These are phyloP conservation scores for Pyracantha coccinea DNA, from an alignment of 331 rosid genomes.

Conservation along the genomic window DNA sequence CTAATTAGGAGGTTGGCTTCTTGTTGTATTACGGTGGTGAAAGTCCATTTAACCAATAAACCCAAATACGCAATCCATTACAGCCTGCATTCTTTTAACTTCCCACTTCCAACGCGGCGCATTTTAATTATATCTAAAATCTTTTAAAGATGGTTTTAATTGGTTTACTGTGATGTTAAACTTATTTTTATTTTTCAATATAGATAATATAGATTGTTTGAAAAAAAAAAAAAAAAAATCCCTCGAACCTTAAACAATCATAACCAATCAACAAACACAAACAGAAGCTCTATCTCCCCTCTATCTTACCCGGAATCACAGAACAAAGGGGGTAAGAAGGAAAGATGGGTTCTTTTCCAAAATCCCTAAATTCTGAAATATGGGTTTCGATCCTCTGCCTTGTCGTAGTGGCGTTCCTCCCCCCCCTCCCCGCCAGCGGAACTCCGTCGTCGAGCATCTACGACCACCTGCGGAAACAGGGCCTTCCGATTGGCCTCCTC, in stretches of 20 bases:
- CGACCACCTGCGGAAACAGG: slow-evolving; percentile 52
- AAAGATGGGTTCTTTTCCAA: not conserved
- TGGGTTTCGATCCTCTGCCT: not conserved
- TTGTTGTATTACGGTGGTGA: too few relatives aligned
- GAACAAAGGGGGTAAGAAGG: not conserved
- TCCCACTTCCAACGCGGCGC: too few relatives aligned
- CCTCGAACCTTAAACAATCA: not conserved
- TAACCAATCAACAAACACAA: not conserved
- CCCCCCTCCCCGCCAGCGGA: not conserved
- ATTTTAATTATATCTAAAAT: too few relatives aligned
- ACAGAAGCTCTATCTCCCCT: not conserved
- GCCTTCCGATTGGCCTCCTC: slow-evolving; percentile 72
- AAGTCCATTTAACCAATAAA: too few relatives aligned
- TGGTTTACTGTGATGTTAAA: too few relatives aligned
- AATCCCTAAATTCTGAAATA: not conserved
- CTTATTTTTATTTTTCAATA: too few relatives aligned
- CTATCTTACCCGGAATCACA: not conserved
- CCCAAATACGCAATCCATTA: not conserved
- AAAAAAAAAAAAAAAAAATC: not conserved
- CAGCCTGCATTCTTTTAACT: not conserved
- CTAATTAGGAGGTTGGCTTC: too few relatives aligned
- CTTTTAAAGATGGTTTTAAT: too few relatives aligned
- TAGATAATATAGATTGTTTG: too few relatives aligned
- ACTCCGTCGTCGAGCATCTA: slow-evolving; percentile 29
- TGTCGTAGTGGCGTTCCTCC: not conserved